Percentiles rank a stretch among this genome's conserved stretches.
Conservation (phyloP, 108 stramenopile species). For the Skeletonema grethae region DNA sequence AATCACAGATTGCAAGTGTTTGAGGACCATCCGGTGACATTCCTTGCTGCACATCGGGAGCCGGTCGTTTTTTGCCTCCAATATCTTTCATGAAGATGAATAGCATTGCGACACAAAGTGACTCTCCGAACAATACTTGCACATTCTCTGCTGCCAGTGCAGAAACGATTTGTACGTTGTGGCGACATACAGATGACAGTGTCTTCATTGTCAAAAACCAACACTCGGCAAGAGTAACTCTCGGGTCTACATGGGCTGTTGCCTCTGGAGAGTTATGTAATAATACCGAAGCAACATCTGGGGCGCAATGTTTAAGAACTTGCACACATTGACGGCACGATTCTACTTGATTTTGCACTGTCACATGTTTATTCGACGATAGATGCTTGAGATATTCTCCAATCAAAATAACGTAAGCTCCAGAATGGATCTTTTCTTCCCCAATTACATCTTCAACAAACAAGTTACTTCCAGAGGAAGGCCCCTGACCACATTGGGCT, state of each 20-base stretch:
- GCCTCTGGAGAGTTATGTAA: conserved; percentile 31
- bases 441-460: conserved; percentile 72
- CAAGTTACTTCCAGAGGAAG: conserved; percentile 50
- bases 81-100: conserved; percentile 59
- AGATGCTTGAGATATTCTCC: conserved; percentile 30
- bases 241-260: conserved; percentile 62
- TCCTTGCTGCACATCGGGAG: conserved; percentile 34
- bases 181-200: conserved; percentile 25
- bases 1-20: conserved; percentile 72
- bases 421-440: conserved; percentile 67
- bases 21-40: conserved; percentile 83
- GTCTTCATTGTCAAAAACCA: conserved; percentile 60
- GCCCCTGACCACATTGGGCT: conserved; percentile 51
- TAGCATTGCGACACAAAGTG: conserved; percentile 45
- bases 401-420: conserved; percentile 55
- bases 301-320: conserved; percentile 36
- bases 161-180: conserved; percentile 17
- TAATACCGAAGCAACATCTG: conserved; percentile 11
- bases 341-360: not conserved
- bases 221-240: conserved; percentile 72
- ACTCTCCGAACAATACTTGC: conserved; percentile 50
- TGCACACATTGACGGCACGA: conserved; percentile 34
- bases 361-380: conserved; percentile 1
- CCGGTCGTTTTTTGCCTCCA: conserved; percentile 26
- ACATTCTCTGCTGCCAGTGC: conserved; percentile 14